phyloP scores from a whole-genome alignment of 2,329 filamentous ascomycete species.

The Neurospora crassa region DNA sequence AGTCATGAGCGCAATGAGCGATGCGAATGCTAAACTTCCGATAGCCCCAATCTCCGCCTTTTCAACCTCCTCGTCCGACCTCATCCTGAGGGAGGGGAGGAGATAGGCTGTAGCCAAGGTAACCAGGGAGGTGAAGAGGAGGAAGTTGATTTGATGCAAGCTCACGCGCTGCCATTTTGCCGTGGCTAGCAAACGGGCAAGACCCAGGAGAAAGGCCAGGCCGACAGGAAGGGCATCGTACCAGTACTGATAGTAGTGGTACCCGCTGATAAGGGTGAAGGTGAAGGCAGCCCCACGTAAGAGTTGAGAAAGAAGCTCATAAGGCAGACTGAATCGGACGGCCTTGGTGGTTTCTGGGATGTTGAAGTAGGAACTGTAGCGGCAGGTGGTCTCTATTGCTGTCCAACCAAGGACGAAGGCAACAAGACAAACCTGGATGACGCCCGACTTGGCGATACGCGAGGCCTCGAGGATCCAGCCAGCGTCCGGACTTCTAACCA shows the following conservation, averaged over 20 bases:
- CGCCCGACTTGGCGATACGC: conserved; percentile 30
- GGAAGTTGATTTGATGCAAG: conserved; percentile 40
- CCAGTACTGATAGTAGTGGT: conserved; percentile 25
- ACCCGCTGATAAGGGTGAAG: conserved; percentile 29
- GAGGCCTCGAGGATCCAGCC: conserved; percentile 32
- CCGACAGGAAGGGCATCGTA: conserved; percentile 27
- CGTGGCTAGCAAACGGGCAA: conserved; percentile 31
- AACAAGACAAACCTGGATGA: conserved; percentile 29
- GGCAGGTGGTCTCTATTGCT: conserved; percentile 14
- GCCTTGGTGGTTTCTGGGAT: conserved; percentile 23
- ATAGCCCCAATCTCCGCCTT: conserved; percentile 26
- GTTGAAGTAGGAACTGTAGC: conserved; percentile 25
- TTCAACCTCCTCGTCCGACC: conserved; percentile 15
- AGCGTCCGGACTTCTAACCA: conserved; percentile 5
- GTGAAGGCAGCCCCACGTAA: conserved; percentile 29
- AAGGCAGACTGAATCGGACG: conserved; percentile 30
- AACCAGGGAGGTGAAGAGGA: conserved; percentile 28
- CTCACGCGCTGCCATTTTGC: conserved; percentile 35
- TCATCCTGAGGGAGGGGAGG: conserved; percentile 11
- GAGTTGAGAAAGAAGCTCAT: conserved; percentile 34
- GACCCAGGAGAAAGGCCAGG: conserved; percentile 35
- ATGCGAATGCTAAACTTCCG: conserved; percentile 26
- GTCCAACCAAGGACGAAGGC: conserved; percentile 26
- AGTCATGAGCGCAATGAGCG: conserved; percentile 32
- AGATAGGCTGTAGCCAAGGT: conserved; percentile 22